Evolutionary conservation across 1,284 basidiomycete genomes (phyloP).

Genomic region (Volvariella volvacea): DNA sequence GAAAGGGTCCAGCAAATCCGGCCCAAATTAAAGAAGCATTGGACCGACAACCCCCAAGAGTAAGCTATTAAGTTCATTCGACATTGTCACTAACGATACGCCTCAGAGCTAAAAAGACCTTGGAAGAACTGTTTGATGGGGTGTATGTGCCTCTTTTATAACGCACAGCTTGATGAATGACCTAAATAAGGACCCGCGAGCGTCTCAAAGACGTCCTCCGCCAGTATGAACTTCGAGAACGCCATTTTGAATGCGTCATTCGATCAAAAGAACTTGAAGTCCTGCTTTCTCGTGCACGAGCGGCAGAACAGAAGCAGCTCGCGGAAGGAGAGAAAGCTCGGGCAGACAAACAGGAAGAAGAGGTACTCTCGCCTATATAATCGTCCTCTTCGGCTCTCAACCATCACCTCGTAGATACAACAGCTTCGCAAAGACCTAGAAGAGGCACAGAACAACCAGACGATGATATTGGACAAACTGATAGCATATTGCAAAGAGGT

Average conservation of each 20-base stretch:
- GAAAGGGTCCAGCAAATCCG: slow-evolving; percentile 54
- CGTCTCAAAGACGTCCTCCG: slow-evolving; percentile 76
- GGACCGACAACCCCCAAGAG: slow-evolving; percentile 69
- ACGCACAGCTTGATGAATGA: slow-evolving; percentile 1
- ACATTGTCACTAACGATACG: slow-evolving; percentile 8
- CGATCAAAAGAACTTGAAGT: slow-evolving; percentile 85
- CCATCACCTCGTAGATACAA: slow-evolving; percentile 36
- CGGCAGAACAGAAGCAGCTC: slow-evolving; percentile 76
- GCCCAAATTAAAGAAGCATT: slow-evolving; percentile 68
- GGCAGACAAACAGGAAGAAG: slow-evolving; percentile 63
- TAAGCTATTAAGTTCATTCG: slow-evolving; percentile 27
- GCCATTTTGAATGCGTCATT: slow-evolving; percentile 82
- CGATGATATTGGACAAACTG: slow-evolving; percentile 71
- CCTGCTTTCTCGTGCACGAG: slow-evolving; percentile 71
- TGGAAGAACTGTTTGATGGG: slow-evolving; percentile 75
- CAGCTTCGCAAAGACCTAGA: slow-evolving; percentile 68
- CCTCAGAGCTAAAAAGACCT: slow-evolving; percentile 56
- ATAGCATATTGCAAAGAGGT: slow-evolving; percentile 82
- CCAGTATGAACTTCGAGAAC: slow-evolving; percentile 80
- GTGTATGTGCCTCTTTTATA: slow-evolving; percentile 45
- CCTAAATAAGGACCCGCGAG: slow-evolving; percentile 55
- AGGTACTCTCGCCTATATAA: slow-evolving; percentile 36
- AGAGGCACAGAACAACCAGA: slow-evolving; percentile 65
- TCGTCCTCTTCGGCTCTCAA: neutral
- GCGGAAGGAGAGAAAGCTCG: slow-evolving; percentile 64